phyloP scores from a whole-genome alignment of 768 basidiomycete genomes.

The Podaxis carcinomalis region DNA sequence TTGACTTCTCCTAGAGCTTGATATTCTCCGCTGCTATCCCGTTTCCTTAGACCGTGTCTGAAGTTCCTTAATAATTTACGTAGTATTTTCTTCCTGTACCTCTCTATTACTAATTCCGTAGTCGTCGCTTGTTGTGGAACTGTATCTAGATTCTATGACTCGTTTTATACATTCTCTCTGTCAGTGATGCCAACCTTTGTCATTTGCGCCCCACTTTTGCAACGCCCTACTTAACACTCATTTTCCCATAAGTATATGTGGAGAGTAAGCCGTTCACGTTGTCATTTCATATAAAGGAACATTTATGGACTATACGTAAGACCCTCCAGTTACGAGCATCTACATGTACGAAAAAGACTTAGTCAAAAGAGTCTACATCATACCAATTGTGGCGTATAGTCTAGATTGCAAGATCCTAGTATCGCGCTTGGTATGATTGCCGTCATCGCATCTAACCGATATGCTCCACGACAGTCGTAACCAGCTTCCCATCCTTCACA shows the following conservation, averaged over 20 bases:
- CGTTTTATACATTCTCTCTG: background rate
- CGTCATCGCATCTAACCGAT: slow-evolving; percentile 35
- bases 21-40: background rate
- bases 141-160: background rate
- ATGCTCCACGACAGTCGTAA: slow-evolving; percentile 90
- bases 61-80: background rate
- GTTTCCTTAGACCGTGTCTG: background rate
- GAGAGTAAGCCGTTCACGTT: background rate
- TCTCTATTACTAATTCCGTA: background rate
- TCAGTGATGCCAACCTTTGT: background rate
- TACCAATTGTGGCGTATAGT: background rate
- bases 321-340: no score
- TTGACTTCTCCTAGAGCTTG: background rate
- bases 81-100: background rate
- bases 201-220: background rate
- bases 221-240: background rate
- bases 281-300: background rate
- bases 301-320: background rate
- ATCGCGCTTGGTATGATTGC: background rate
- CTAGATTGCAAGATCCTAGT: background rate
- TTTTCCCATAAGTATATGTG: background rate
- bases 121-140: background rate
- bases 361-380: background rate
- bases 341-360: no score
- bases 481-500: slow-evolving; percentile 75